These are phyloP conservation scores for Ogataea kodamae DNA, from an alignment of 805 yeast genomes.

Conservation along the genomic window DNA sequence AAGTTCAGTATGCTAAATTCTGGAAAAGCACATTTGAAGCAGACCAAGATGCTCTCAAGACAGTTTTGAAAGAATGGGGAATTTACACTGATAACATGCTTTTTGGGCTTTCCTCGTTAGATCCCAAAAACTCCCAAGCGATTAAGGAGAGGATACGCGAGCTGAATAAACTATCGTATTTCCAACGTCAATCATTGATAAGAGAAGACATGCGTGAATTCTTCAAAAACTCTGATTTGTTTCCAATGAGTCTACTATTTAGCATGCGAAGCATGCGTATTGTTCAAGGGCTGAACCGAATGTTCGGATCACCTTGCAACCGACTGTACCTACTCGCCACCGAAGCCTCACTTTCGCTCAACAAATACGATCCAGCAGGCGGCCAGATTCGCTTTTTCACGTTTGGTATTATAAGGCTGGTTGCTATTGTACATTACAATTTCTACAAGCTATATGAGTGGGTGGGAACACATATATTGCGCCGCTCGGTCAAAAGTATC, in stretches of 20 bases:
- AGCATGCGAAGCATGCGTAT: slow-evolving; percentile 70
- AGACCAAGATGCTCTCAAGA: slow-evolving; percentile 44
- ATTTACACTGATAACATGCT: slow-evolving; percentile 61
- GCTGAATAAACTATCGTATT: slow-evolving; percentile 33
- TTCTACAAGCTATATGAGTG: slow-evolving; percentile 15
- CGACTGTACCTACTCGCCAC: slow-evolving; percentile 59
- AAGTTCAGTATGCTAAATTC: slow-evolving; percentile 52
- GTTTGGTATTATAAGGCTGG: slow-evolving; percentile 14
- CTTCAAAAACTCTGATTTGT: slow-evolving; percentile 57
- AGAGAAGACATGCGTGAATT: slow-evolving; percentile 51
- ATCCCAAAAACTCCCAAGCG: slow-evolving; percentile 33
- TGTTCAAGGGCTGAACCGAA: slow-evolving; percentile 64
- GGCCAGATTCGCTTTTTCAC: slow-evolving; percentile 12
- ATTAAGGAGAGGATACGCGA: slow-evolving; percentile 23
- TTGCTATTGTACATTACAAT: slow-evolving; percentile 29
- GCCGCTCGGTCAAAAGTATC: too few relatives aligned
- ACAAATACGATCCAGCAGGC: slow-evolving; percentile 11
- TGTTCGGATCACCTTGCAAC: slow-evolving; percentile 71
- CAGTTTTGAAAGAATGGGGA: slow-evolving; percentile 63
- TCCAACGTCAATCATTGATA: slow-evolving; percentile 40
- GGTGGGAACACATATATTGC: too few relatives aligned
- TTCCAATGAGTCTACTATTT: slow-evolving; percentile 65
- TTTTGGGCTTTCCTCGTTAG: slow-evolving; percentile 51
- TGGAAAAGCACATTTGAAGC: slow-evolving; percentile 62
- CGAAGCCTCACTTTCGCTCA: slow-evolving; percentile 41